Base-by-base conservation (phyloP, 257 asterid genomes). In the Phtheirospermum japonicum region DNA sequence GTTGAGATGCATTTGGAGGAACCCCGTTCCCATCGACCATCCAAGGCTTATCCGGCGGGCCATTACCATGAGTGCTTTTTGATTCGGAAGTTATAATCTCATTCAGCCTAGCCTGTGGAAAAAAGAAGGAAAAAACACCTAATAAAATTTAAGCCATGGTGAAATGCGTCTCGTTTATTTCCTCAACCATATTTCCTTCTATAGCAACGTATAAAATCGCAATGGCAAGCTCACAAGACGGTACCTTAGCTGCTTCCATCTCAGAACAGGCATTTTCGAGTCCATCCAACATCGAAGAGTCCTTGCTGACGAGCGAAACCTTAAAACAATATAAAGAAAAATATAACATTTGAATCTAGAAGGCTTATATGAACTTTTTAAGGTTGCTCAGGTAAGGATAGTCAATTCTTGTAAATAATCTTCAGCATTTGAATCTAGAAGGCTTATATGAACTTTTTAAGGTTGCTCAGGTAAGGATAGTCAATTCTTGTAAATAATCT, bases 271-370 rank as follows among this genome's bases (percentile, higher is more conserved):
- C 97, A 69, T 82, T 87, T 61, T 89, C 97, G 70, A 89, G 95
- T 65, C 97, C 99, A 60, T 93, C 99, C 80, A 93, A 73, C 97
- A 89, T 93, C 52, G 97, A 93, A 30, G 97, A 90, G 75, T 93
- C 99, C 78, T 93, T 93, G 84, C 99, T 93, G 65, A 93, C 99
- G 31, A 93, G 90, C 17, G 99, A 93, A 73, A 93, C 99, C 99
- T 93, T 69, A 12, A 59, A 70, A 13, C 26, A 19, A 50, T 9
- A 50, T 50, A n/a, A 9, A 61, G 51, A 46, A 42, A 32, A 36
- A 31, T 49, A 43, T 65, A 55, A 40, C 99, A 93, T 74, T 68
- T 93, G 26, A 83, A 85, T 70, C 82, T 93, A 8, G 85, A 86
- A 63, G 85, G 96, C 48, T 76, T 93, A 68, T 80, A 77, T 67